Conservation (phyloP, 345 rosid species). For the Psidium friedrichsthalianum region DNA sequence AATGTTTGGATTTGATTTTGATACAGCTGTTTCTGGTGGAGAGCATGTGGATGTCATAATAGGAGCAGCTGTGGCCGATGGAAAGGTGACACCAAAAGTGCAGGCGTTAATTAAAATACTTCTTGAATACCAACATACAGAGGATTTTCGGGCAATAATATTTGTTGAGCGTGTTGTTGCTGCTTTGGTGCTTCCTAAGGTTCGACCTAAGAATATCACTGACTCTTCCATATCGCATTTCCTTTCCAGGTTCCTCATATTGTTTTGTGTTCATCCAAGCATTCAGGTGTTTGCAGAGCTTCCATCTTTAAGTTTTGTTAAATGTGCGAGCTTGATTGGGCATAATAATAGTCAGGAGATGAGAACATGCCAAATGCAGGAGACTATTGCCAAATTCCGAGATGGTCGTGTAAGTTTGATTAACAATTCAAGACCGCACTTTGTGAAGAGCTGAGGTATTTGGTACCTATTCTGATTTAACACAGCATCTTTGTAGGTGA, state of each 20-base stretch:
- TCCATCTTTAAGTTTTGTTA: constrained; percentile 79
- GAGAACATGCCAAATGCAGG: constrained; percentile 94
- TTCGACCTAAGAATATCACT: constrained; percentile 6
- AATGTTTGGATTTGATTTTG: not conserved
- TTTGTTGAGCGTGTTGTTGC: constrained; percentile 97
- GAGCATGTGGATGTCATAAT: constrained; percentile 91
- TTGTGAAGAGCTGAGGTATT: not conserved
- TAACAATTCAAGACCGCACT: not conserved
- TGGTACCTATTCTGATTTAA: not conserved
- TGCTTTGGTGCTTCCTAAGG: constrained; percentile 99
- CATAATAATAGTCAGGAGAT: constrained; percentile 96
- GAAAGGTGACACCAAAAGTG: constrained; percentile 97
- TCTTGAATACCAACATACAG: constrained; percentile 72
- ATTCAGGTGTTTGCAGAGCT: constrained; percentile 84
- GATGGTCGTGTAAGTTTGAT: constrained; percentile 79
- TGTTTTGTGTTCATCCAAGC: constrained; percentile 1
- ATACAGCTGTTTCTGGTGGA: constrained; percentile 86
- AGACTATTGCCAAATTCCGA: constrained; percentile 78
- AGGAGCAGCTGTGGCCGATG: constrained; percentile 99
- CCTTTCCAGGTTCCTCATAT: not conserved
- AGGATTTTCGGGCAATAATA: constrained; percentile 96
- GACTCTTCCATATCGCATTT: not conserved
- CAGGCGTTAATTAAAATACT: constrained; percentile 83
- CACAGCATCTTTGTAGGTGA: constrained; percentile 41
- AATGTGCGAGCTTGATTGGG: constrained; percentile 92